Conservation (phyloP, 257 asterid genomes). For the Nicotiana tomentosiformis region DNA sequence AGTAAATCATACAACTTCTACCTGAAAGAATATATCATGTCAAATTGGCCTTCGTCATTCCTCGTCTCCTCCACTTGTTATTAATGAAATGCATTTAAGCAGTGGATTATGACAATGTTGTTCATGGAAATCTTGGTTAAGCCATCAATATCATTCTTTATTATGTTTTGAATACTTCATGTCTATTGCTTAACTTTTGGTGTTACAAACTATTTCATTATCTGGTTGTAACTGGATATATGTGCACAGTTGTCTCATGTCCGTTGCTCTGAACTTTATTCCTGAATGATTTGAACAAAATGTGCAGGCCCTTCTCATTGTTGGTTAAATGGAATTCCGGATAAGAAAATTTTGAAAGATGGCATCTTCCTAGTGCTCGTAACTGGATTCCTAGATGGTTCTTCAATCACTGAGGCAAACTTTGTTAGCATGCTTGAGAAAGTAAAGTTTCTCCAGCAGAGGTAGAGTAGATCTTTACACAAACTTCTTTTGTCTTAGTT, state of each 20-base stretch:
- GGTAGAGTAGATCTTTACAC: conserved; percentile 33
- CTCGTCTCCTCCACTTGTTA: not conserved
- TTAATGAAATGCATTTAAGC: not conserved
- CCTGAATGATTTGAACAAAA: conserved; percentile 15
- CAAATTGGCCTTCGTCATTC: not conserved
- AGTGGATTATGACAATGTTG: not conserved
- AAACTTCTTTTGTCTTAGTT: conserved; percentile 7
- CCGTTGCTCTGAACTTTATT: not conserved
- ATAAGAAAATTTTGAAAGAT: conserved; percentile 37
- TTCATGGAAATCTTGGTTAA: not conserved
- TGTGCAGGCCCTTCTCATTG: conserved; percentile 59
- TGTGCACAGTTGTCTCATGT: not conserved
- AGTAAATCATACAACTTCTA: not conserved
- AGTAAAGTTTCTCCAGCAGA: conserved; percentile 69
- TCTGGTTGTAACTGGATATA: not conserved
- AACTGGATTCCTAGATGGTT: conserved; percentile 39
- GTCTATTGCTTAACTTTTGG: not conserved
- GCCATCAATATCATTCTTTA: not conserved
- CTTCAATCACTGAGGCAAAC: conserved; percentile 30
- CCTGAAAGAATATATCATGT: not conserved
- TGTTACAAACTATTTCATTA: not conserved
- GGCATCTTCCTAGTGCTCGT: conserved; percentile 47
- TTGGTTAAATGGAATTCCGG: conserved; percentile 55
- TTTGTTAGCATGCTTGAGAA: conserved; percentile 41
- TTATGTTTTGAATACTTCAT: not conserved